Evolutionary conservation across 495 filamentous ascomycete species (phyloP).

Genomic region (Neurospora sp.): DNA sequence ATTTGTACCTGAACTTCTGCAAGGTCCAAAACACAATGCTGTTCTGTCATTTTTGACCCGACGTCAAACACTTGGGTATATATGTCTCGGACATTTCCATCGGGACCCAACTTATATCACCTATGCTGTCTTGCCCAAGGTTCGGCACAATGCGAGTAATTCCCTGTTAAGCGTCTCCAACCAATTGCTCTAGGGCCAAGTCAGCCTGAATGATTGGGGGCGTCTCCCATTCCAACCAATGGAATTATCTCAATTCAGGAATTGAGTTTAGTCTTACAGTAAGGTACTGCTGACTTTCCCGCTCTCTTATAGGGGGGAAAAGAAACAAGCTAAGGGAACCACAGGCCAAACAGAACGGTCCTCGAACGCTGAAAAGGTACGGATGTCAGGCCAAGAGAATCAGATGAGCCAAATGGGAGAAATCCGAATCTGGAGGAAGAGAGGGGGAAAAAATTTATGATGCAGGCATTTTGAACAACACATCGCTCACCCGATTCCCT

Average conservation of each 20-base stretch:
- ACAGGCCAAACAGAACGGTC: neutral
- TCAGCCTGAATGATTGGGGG: neutral
- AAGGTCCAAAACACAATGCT: neutral
- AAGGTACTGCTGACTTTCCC: neutral
- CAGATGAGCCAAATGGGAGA: neutral
- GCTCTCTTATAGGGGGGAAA: neutral
- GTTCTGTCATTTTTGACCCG: neutral
- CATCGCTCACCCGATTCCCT: conserved; percentile 33
- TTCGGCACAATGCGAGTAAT: neutral
- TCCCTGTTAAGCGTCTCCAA: neutral
- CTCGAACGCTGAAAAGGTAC: neutral
- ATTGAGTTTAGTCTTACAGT: neutral
- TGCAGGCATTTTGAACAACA: conserved; percentile 29
- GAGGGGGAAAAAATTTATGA: conserved; percentile 13
- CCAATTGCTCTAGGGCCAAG: neutral
- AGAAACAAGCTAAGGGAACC: neutral
- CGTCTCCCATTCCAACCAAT: neutral
- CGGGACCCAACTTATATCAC: neutral
- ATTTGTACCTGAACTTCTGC: neutral
- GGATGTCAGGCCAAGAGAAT: neutral
- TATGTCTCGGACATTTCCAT: neutral
- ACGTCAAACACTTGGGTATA: neutral
- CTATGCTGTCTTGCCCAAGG: neutral
- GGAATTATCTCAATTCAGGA: neutral
- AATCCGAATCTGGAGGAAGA: neutral